phyloP scores from a whole-genome alignment of 2,329 filamentous ascomycete genomes.

The Paecilomyces sp. region DNA sequence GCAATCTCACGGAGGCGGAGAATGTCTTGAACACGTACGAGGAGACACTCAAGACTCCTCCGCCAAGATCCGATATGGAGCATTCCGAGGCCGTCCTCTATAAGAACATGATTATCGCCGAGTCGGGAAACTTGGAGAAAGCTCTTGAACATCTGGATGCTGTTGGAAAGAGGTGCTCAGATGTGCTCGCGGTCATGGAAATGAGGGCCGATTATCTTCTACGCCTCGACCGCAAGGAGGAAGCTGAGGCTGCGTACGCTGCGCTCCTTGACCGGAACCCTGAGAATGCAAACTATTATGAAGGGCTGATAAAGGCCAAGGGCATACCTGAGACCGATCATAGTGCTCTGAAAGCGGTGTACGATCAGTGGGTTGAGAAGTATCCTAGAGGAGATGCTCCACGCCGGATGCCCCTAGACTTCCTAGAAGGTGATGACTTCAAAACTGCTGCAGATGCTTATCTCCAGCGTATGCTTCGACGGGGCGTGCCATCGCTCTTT shows the following conservation, averaged over 20 bases:
- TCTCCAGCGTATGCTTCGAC: slow-evolving; percentile 75
- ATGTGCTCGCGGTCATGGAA: slow-evolving; percentile 80
- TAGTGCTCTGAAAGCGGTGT: slow-evolving; percentile 64
- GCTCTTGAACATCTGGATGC: slow-evolving; percentile 81
- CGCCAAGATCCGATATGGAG: slow-evolving; percentile 73
- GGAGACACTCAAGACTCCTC: slow-evolving; percentile 77
- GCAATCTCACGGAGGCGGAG: slow-evolving; percentile 78
- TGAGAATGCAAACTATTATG: slow-evolving; percentile 81
- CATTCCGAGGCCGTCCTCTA: slow-evolving; percentile 92
- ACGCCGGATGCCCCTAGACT: slow-evolving; percentile 79
- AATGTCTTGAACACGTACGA: slow-evolving; percentile 88
- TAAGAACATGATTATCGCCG: slow-evolving; percentile 90
- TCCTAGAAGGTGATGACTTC: slow-evolving; percentile 77
- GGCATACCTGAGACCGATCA: slow-evolving; percentile 55
- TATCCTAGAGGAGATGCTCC: slow-evolving; percentile 78
- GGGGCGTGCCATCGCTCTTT: slow-evolving; percentile 92
- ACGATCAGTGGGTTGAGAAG: slow-evolving; percentile 73
- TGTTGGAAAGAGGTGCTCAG: slow-evolving; percentile 68
- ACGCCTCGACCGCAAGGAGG: slow-evolving; percentile 66
- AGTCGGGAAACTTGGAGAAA: slow-evolving; percentile 72
- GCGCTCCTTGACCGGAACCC: slow-evolving; percentile 77
- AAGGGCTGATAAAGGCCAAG: slow-evolving; percentile 64
- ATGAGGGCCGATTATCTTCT: slow-evolving; percentile 76
- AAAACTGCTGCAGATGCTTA: slow-evolving; percentile 70
- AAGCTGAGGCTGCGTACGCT: slow-evolving; percentile 75